Evolutionary conservation across 208 protist genomes (phyloP).

Genomic region (Porcisia deanei): DNA sequence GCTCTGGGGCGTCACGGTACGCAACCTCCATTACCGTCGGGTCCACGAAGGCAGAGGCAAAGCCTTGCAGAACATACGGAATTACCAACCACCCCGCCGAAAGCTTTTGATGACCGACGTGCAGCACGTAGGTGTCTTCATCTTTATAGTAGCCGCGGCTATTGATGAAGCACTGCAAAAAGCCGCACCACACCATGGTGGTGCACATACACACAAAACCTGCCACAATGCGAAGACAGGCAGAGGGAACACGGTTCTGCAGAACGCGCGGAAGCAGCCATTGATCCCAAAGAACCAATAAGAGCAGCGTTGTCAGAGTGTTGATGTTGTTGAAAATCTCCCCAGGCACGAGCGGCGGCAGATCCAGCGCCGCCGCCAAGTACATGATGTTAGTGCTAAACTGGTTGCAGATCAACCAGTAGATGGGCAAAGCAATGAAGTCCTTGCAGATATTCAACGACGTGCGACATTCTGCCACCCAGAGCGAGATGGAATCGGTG

Average conservation of each 20-base stretch:
- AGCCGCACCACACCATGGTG: slow-evolving; percentile 62
- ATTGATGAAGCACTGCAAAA: slow-evolving; percentile 44
- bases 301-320: slow-evolving; percentile 54
- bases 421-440: slow-evolving; percentile 64
- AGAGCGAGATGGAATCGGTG: neutral
- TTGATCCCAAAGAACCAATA: slow-evolving; percentile 44
- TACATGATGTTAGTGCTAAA: slow-evolving; percentile 76
- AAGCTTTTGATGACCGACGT: slow-evolving; percentile 27
- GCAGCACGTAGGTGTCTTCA: slow-evolving; percentile 43
- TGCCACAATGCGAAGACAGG: slow-evolving; percentile 32
- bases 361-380: slow-evolving; percentile 38
- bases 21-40: slow-evolving; percentile 69
- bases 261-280: slow-evolving; percentile 42
- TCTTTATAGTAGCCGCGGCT: slow-evolving; percentile 42
- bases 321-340: slow-evolving; percentile 81
- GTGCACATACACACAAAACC: slow-evolving; percentile 51
- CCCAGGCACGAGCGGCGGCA: slow-evolving; percentile 41
- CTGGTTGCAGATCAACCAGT: slow-evolving; percentile 74
- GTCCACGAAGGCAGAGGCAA: slow-evolving; percentile 68
- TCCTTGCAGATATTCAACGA: slow-evolving; percentile 44
- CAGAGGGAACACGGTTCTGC: slow-evolving; percentile 17
- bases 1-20: slow-evolving; percentile 51
- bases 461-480: slow-evolving; percentile 42
- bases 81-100: slow-evolving; percentile 51
- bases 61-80: slow-evolving; percentile 61